phyloP scores from a whole-genome alignment of 2,329 filamentous ascomycete species.

The Botrytis deweyae region DNA sequence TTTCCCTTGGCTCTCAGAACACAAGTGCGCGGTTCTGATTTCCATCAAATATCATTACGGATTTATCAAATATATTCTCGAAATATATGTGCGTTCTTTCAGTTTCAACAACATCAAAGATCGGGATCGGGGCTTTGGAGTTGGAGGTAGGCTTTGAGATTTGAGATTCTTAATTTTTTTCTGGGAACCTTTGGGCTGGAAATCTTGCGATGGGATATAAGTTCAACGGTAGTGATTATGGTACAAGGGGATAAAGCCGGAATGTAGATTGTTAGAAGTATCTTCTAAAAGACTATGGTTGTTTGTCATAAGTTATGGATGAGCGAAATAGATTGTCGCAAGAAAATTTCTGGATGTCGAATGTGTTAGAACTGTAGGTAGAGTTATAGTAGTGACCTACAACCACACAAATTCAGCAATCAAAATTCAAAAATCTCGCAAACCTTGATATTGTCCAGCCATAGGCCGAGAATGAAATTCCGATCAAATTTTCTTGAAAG shows the following conservation, averaged over 20 bases:
- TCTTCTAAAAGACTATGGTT: fast-evolving
- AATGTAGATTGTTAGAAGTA: background rate
- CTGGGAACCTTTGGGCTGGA: too few relatives aligned
- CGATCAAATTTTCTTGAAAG: background rate
- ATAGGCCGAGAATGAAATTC: background rate
- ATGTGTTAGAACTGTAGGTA: background rate
- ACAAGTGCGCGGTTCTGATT: background rate
- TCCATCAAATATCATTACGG: background rate
- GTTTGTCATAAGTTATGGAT: background rate
- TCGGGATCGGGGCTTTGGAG: background rate
- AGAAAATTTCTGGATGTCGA: background rate
- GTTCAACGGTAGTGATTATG: background rate
- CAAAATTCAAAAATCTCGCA: background rate
- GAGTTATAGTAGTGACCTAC: background rate
- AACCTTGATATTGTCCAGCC: background rate
- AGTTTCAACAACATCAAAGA: background rate
- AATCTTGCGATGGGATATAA: background rate
- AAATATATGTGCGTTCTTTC: background rate
- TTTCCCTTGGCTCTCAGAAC: background rate
- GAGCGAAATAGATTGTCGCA: background rate
- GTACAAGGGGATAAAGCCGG: background rate
- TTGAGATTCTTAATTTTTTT: background rate
- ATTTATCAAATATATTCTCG: background rate
- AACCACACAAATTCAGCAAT: background rate
- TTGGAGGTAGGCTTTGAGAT: background rate